Evolutionary conservation across 106 monocot species (phyloP).

Genomic region (Triglochin maritima): DNA sequence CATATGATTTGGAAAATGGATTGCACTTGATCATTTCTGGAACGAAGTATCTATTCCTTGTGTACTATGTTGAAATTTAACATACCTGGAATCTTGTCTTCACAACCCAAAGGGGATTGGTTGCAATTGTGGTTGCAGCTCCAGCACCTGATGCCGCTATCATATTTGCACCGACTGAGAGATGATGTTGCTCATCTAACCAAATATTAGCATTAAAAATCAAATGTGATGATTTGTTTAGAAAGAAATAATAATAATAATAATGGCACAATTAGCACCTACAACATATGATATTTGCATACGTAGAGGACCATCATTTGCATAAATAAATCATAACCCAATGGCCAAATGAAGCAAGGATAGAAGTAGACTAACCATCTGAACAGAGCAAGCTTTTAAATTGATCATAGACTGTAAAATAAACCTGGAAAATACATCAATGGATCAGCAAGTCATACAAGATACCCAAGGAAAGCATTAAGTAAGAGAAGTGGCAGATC

Average conservation of each 20-base stretch:
- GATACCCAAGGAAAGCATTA: no score
- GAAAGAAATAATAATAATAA: neutral
- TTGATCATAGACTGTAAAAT: conserved; percentile 74
- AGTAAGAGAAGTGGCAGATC: no score
- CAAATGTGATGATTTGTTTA: no score
- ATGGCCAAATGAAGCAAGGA: no score
- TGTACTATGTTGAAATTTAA: neutral
- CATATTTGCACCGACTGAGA: conserved; percentile 69
- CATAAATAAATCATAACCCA: neutral
- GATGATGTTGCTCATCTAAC: conserved; percentile 39
- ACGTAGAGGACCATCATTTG: neutral
- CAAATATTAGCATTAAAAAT: no score
- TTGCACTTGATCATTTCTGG: no score
- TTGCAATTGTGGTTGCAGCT: conserved; percentile 67
- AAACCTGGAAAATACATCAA: conserved; percentile 43
- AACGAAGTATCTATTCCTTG: no score
- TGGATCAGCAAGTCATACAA: no score
- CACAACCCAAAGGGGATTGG: conserved; percentile 96
- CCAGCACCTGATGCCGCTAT: conserved; percentile 87
- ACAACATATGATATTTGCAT: no score
- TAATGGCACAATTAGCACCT: neutral
- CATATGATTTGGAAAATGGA: no score
- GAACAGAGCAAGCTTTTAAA: conserved; percentile 60
- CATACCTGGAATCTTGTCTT: conserved; percentile 94
- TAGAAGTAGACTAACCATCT: conserved; percentile 32